Percentiles rank a stretch among this genome's conserved stretches.
phyloP scores from a whole-genome alignment of 2,329 filamentous ascomycete genomes.

The Neospermospora avenae region DNA sequence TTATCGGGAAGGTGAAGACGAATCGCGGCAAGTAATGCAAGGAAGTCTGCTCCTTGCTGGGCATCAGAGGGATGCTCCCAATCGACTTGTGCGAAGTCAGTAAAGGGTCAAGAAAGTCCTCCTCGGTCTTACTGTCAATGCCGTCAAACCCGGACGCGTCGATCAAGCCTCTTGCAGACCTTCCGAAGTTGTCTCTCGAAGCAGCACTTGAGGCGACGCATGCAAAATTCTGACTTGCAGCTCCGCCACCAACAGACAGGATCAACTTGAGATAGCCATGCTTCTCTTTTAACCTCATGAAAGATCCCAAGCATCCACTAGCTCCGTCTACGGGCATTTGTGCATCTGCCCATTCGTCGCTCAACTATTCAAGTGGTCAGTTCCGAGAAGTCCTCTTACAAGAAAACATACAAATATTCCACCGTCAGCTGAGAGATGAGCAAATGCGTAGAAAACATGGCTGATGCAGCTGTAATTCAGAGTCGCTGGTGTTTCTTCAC shows the following conservation, averaged over 20 bases:
- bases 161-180: slow-evolving; percentile 63
- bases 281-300: slow-evolving; percentile 68
- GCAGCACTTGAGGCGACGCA: slow-evolving; percentile 59
- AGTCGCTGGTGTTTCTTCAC: slow-evolving; percentile 67
- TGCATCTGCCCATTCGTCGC: slow-evolving; percentile 75
- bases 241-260: slow-evolving; percentile 70
- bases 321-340: slow-evolving; percentile 70
- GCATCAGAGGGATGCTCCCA: slow-evolving; percentile 73
- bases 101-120: not conserved
- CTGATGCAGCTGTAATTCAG: slow-evolving; percentile 75
- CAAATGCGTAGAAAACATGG: slow-evolving; percentile 81
- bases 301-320: slow-evolving; percentile 67
- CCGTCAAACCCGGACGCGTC: slow-evolving; percentile 70
- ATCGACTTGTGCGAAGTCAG: slow-evolving; percentile 54
- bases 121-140: slow-evolving; percentile 63
- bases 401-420: slow-evolving; percentile 64
- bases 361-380: slow-evolving; percentile 51
- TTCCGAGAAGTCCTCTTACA: not conserved
- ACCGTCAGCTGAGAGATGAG: slow-evolving; percentile 68
- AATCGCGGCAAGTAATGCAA: slow-evolving; percentile 63
- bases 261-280: slow-evolving; percentile 72
- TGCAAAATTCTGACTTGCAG: slow-evolving; percentile 64
- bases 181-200: slow-evolving; percentile 66
- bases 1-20: slow-evolving; percentile 66
- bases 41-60: slow-evolving; percentile 66